Conservation (phyloP, 148 eudicot genomes). For the Diospyros kaki region DNA sequence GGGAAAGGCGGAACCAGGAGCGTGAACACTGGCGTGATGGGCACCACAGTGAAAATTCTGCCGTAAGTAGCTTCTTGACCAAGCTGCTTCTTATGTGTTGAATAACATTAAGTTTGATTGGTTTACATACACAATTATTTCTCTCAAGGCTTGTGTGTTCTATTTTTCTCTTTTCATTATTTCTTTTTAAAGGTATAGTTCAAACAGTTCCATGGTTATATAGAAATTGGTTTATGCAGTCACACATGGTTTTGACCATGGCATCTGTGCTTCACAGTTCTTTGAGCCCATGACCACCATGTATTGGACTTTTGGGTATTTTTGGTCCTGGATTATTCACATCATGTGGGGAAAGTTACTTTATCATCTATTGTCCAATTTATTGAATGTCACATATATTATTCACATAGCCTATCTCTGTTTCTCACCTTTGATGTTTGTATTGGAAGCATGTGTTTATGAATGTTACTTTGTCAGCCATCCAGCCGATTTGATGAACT, state of each 20-base stretch:
- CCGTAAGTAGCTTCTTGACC: constrained; percentile 39
- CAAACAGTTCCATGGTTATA: too few relatives aligned
- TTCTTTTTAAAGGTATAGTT: not conserved
- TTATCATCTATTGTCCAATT: not conserved
- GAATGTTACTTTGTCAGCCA: constrained; percentile 34
- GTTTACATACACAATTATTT: not conserved
- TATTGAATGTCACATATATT: not conserved
- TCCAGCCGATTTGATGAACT: constrained; percentile 87
- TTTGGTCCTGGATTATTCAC: not conserved
- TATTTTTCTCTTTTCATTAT: not conserved
- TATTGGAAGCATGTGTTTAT: constrained; percentile 5
- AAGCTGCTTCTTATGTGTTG: not conserved
- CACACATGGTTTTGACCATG: not conserved
- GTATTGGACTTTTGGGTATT: not conserved
- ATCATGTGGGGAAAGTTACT: too few relatives aligned
- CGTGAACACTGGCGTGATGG: constrained; percentile 77
- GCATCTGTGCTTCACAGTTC: not conserved
- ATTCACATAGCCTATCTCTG: not conserved
- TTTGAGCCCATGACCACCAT: not conserved
- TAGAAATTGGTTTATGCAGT: not conserved
- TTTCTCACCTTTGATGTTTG: not conserved
- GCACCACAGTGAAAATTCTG: constrained; percentile 55
- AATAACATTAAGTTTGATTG: not conserved
- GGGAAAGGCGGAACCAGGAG: constrained; percentile 88
- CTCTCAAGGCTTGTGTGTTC: not conserved